Base-by-base conservation (phyloP, 164 flowering plant genomes). In the Vitis riparia region DNA sequence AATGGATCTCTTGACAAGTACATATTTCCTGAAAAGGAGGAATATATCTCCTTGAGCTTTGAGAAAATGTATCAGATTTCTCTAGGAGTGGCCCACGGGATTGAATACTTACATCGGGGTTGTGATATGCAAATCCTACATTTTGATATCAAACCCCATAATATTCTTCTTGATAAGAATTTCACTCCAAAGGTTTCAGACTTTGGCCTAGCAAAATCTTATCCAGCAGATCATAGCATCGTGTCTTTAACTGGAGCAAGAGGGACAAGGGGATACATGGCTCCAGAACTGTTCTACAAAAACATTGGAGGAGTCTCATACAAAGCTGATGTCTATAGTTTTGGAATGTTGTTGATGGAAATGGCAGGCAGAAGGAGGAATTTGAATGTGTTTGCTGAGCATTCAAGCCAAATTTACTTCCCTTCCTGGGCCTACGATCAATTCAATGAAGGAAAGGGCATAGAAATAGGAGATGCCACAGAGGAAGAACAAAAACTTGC, bases 131-230 rank as follows among this genome's bases (percentile, higher is more conserved):
- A 73, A 44, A 73, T 73, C 56, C 50, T 73, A 4, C 71, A 72
- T 50, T 71, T 71, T 65, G 74, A 71, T 27, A 71, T 71, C 68
- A 71, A 71, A 59, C 74, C 74, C 4, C 68, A 70, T 10, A 70
- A 70, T 8, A 70, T 70, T 15, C 73, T 70, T 63, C 73, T 70
- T 15, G 65, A 73, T n/a, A 62, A 67, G 8, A 62, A 73, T 56
- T 50, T 73, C 27, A 47, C 1, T 47, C 76, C 76, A 5, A 73
- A 73, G 29, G 49, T 73, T 68, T 73, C 76, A 7, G 74, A 73
- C 29, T 73, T 73, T 47, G 71, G 76, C 14, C 71, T 67, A 2
- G 73, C 69, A 11, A 74, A 60, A 17, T 16, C 63, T 12, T 73
- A 63, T 32, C 44, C 68, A 2, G 14, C 32, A 10, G 67, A 73